These are phyloP conservation scores for Aspergillus baeticus DNA, from an alignment of 495 filamentous ascomycete species.

Conservation along the genomic window DNA sequence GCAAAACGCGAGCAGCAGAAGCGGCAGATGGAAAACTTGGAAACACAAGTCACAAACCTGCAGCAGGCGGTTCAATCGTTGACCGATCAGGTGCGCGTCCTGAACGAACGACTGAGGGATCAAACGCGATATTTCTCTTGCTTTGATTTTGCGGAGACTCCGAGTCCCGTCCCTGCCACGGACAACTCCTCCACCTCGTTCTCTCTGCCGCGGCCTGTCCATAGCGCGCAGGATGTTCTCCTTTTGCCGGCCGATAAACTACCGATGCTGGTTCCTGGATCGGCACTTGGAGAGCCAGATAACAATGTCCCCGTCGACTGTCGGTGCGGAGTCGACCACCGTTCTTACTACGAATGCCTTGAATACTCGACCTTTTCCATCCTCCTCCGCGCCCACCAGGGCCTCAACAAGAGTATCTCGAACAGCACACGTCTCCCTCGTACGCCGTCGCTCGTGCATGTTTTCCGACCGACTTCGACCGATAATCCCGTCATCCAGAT, in stretches of 20 bases:
- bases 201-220: background rate
- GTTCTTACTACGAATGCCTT: slow-evolving; percentile 10
- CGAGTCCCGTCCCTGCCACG: background rate
- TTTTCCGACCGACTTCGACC: slow-evolving; percentile 14
- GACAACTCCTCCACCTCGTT: background rate
- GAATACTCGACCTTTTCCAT: slow-evolving; percentile 15
- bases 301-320: slow-evolving; percentile 14
- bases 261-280: slow-evolving; percentile 5
- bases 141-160: background rate
- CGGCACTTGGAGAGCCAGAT: slow-evolving; percentile 5
- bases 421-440: slow-evolving; percentile 13
- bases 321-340: slow-evolving; percentile 14
- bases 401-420: slow-evolving; percentile 13
- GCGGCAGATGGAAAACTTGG: slow-evolving; percentile 14
- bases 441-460: slow-evolving; percentile 10
- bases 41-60: slow-evolving; percentile 10
- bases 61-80: slow-evolving; percentile 13
- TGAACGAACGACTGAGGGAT: slow-evolving; percentile 12
- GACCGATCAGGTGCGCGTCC: slow-evolving; percentile 11
- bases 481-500: slow-evolving; percentile 16
- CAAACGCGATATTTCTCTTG: background rate
- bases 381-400: slow-evolving; percentile 11
- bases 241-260: slow-evolving; percentile 9
- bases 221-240: slow-evolving; percentile 8
- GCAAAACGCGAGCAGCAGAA: slow-evolving; percentile 17